Evolutionary conservation across 306 rosid genomes (phyloP).

Genomic region (Hippophae rhamnoides): DNA sequence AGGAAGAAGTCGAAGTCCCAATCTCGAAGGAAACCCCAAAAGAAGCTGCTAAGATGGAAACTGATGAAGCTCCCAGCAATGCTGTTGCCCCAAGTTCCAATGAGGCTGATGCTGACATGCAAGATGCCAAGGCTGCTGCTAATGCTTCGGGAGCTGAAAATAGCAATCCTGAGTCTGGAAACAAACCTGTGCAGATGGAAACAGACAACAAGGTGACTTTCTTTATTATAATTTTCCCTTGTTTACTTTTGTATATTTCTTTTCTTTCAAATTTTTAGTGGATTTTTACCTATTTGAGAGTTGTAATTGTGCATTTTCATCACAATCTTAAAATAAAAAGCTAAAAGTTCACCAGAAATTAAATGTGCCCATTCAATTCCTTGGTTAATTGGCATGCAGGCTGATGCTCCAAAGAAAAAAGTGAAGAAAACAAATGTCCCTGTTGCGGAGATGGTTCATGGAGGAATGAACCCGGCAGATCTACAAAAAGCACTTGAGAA

Average conservation of each 20-base stretch:
- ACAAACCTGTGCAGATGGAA: slow-evolving; percentile 77
- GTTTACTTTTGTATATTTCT: not conserved
- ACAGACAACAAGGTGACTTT: slow-evolving; percentile 62
- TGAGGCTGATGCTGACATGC: slow-evolving; percentile 64
- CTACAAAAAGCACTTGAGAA: slow-evolving; percentile 77
- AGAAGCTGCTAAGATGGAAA: slow-evolving; percentile 60
- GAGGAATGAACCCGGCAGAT: slow-evolving; percentile 51
- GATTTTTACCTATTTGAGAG: too few species aligned
- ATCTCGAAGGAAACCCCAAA: slow-evolving; percentile 48
- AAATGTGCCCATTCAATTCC: not conserved
- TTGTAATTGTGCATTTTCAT: too few species aligned
- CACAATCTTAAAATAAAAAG: too few species aligned
- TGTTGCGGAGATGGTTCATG: slow-evolving; percentile 60
- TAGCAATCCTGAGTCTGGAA: slow-evolving; percentile 54
- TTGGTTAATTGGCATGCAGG: slow-evolving; percentile 22
- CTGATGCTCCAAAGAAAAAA: slow-evolving; percentile 74
- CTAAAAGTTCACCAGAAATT: too few species aligned
- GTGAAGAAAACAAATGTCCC: slow-evolving; percentile 70
- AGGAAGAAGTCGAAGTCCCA: slow-evolving; percentile 74
- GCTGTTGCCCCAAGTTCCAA: slow-evolving; percentile 32
- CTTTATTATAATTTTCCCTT: not conserved
- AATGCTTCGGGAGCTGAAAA: slow-evolving; percentile 47
- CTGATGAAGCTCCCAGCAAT: slow-evolving; percentile 56
- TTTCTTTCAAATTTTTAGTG: too few species aligned
- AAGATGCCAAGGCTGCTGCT: slow-evolving; percentile 51